A percentile compares a stretch with the other conserved stretches of the same genome.
Evolutionary conservation across 169 alveolate species (phyloP).

Genomic region (Babesia divergens): DNA sequence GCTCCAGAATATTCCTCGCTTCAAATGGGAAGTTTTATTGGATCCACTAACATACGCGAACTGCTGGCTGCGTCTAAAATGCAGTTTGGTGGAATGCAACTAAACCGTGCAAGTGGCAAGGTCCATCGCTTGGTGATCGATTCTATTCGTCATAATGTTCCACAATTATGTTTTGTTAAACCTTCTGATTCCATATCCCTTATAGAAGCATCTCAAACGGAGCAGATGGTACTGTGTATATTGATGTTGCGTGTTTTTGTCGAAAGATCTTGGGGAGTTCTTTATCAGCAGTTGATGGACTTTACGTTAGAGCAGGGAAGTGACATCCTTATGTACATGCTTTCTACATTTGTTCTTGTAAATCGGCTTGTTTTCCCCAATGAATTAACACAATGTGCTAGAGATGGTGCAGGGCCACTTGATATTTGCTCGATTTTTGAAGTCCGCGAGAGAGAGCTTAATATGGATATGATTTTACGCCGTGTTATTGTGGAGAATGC

Average conservation of each 20-base stretch:
- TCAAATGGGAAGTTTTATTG: not conserved
- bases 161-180: not conserved
- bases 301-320: not conserved
- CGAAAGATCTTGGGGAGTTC: not conserved
- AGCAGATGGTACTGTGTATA: not conserved
- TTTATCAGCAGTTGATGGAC: not conserved
- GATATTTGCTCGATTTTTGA: slow-evolving; percentile 9
- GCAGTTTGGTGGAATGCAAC: slow-evolving; percentile 29
- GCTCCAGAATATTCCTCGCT: slow-evolving; percentile 34
- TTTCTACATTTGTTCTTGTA: not conserved
- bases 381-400: not conserved
- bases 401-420: slow-evolving; percentile 20
- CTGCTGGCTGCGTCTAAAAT: not conserved
- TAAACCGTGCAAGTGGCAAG: slow-evolving; percentile 23
- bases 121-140: slow-evolving; percentile 28
- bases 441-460: not conserved
- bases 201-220: not conserved
- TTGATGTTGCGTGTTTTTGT: slow-evolving; percentile 4
- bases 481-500: slow-evolving; percentile 2
- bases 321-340: not conserved
- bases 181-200: not conserved
- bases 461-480: not conserved
- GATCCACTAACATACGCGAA: not conserved
- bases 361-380: slow-evolving; percentile 18
- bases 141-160: slow-evolving; percentile 18